phyloP scores from a whole-genome alignment of 139 green algal species.

The Pleodorina starrii region DNA sequence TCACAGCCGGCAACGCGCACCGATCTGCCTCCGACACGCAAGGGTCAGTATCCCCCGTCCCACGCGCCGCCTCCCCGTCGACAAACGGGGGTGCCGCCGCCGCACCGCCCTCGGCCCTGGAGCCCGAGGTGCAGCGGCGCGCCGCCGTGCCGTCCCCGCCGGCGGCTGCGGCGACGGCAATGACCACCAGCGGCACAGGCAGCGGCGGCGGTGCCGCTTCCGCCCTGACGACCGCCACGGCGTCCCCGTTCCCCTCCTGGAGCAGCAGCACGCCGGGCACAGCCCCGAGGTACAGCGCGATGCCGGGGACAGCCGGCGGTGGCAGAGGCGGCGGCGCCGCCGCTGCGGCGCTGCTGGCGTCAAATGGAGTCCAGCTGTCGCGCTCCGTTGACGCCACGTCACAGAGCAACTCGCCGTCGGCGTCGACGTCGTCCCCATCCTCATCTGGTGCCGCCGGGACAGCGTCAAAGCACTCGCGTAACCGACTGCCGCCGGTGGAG shows the following conservation, averaged over 20 bases:
- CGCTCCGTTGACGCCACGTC: no score
- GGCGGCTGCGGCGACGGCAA: no score
- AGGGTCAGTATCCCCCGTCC: no score
- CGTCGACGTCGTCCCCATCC: background rate
- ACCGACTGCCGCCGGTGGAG: background rate
- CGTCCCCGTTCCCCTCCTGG: background rate
- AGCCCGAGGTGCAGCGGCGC: background rate
- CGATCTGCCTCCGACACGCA: no score
- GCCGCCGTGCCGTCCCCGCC: no score
- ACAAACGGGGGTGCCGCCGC: no score
- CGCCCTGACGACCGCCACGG: background rate
- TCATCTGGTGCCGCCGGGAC: background rate
- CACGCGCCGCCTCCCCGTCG: no score
- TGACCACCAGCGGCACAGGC: background rate
- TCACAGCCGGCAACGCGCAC: no score
- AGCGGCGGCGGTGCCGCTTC: background rate
- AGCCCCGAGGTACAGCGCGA: no score
- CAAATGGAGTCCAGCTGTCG: background rate
- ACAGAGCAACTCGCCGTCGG: background rate
- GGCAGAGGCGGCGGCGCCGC: no score
- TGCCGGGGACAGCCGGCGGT: no score
- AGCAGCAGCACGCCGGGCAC: background rate
- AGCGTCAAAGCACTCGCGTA: background rate
- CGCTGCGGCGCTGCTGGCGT: background rate
- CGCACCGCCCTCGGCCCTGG: no score